Evolutionary conservation across 179 eudicot species (phyloP), one percentile per base, ranked within the genome.

Genomic region (Spinacia oleracea): DNA sequence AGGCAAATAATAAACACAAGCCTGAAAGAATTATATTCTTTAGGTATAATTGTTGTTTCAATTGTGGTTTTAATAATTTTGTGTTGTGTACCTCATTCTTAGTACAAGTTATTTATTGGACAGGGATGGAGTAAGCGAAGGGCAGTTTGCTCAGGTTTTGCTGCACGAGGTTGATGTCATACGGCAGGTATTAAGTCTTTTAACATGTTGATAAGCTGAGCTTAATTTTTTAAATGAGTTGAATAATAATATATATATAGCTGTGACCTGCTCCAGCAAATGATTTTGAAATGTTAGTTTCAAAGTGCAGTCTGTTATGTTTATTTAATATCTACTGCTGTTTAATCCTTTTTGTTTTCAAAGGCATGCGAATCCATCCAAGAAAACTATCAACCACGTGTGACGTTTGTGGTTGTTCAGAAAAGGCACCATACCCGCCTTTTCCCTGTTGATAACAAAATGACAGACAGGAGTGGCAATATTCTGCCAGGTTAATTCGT

Each of bases 41-140:
- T 81, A 87, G 97, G 98, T 93, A 38, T 27, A 50, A 18, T 45
- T 48, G 53, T 48, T 12, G 53, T 20, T 48, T 5, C 14, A 48
- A 48, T 48, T 48, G 53, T 48, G 15, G 20, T 16, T 66, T 9
- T 69, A 14, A 34, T 48, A 16, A 1, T 74, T 16, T 76, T 62
- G 35, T 62, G 20, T 23, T 14, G 46, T n/a, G n/a, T 31, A 20
- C 1, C 45, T 31, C 11, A 76, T 48, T 12, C 53, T 48, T 16
- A 70, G 9, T 25, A 55, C 35, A 21, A 21, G 18, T 38, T 70
- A 29, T 74, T 70, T 14, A 50, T 53, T 62, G 74, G n/a, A 63
- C 87, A 95, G 98, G 80, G 97, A 93, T 85, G 98, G 98, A 3
- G 98, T 95, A 1, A 88, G 97, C 66, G 98, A 95, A 79, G 98